phyloP scores from a whole-genome alignment of 1,284 basidiomycete genomes.

The Marasmius oreades region DNA sequence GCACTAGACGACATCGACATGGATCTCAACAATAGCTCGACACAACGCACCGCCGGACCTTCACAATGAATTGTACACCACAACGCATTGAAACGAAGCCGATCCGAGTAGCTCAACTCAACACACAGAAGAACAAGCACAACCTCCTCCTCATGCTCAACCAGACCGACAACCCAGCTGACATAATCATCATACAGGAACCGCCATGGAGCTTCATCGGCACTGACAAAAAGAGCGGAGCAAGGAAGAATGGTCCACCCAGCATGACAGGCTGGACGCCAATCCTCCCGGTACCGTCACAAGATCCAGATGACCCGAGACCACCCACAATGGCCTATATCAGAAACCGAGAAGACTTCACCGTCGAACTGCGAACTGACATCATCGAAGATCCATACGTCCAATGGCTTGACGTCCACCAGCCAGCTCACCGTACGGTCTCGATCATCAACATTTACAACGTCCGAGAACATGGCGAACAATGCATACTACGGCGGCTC shows the following conservation, averaged over 20 bases:
- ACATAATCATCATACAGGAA: too few species aligned
- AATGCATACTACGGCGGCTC: constrained; percentile 1
- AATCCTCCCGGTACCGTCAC: neutral
- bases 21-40: too few species aligned
- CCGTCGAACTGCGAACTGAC: constrained; percentile 4
- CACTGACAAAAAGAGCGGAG: neutral
- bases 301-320: neutral
- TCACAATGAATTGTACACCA: too few species aligned
- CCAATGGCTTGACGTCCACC: constrained; percentile 2
- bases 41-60: too few species aligned
- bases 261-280: constrained; percentile 6
- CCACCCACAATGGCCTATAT: constrained; percentile 4
- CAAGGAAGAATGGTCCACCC: neutral
- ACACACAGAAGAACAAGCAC: too few species aligned
- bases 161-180: too few species aligned
- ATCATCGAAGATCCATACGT: neutral
- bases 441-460: constrained; percentile 5
- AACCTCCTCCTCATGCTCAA: too few species aligned
- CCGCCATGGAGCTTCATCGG: constrained; percentile 7
- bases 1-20: too few species aligned
- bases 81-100: too few species aligned
- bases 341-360: neutral
- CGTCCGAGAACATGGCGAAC: neutral
- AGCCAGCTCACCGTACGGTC: neutral
- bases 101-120: too few species aligned